Percentiles rank a stretch among this genome's conserved stretches.
Conservation (phyloP, 768 basidiomycete species). For the Tricholoma sp. region DNA sequence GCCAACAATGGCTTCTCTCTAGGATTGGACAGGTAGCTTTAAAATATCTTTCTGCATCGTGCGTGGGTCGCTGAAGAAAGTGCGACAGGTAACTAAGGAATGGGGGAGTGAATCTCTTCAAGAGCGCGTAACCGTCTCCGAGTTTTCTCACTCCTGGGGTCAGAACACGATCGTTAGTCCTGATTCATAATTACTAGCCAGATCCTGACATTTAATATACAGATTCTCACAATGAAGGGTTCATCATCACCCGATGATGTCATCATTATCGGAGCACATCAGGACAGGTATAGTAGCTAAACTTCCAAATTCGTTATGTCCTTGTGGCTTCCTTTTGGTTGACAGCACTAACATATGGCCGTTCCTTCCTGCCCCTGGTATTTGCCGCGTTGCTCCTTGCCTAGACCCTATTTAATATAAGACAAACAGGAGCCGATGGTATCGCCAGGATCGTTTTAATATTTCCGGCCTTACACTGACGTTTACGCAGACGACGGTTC, state of each 20-base stretch:
- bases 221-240: slow-evolving; percentile 78
- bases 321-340: slow-evolving; percentile 5
- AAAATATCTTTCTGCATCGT: slow-evolving; percentile 3
- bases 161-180: slow-evolving; percentile 70
- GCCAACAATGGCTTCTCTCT: slow-evolving; percentile 71
- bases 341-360: slow-evolving; percentile 72
- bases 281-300: slow-evolving; percentile 56
- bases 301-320: slow-evolving; percentile 3
- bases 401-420: slow-evolving; percentile 18
- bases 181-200: slow-evolving; percentile 4
- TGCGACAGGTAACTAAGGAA: slow-evolving; percentile 54
- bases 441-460: slow-evolving; percentile 10
- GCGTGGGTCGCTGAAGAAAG: neutral
- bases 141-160: slow-evolving; percentile 79
- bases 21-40: slow-evolving; percentile 56
- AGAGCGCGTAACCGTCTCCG: slow-evolving; percentile 54
- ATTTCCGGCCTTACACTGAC: slow-evolving; percentile 17
- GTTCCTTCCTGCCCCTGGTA: slow-evolving; percentile 74
- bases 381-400: slow-evolving; percentile 16
- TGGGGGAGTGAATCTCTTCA: slow-evolving; percentile 54
- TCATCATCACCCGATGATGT: slow-evolving; percentile 56
- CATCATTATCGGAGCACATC: slow-evolving; percentile 75
- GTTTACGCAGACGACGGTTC: slow-evolving; percentile 61
- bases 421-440: slow-evolving; percentile 46
- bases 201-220: slow-evolving; percentile 6